Evolutionary conservation across 2,329 filamentous ascomycete species (phyloP), one percentile per base, ranked within the genome.

Genomic region (Dothistroma septosporum): DNA sequence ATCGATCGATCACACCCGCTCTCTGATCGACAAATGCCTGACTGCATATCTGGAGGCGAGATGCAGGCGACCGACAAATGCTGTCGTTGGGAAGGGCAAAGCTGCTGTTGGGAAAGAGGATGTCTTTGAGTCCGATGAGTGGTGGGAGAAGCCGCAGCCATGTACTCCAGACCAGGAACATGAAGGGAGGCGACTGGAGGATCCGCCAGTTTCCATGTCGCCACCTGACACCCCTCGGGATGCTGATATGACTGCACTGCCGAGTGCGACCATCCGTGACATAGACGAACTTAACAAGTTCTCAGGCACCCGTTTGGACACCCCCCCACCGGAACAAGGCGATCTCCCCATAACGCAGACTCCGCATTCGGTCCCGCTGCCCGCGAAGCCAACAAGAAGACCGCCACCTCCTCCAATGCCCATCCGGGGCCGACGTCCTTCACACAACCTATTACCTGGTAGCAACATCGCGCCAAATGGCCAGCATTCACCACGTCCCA

Each of bases 1-100:
- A 60, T 88, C 87, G 6, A 68, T 87, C 31, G 82, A 86, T 53
- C 79, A 82, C 64, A 88, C 87, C 10, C 81, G 77, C 66, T 72
- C 76, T 31, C 78, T 91, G 61, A 80, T 86, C 58, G 81, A 84
- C 61, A 75, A 75, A 54, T 86, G 82, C 67, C 70, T 86, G 22
- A 76, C 77, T 35, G 73, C 77, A 44, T 84, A 85, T 66, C 71
- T 86, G 19, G 68, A 74, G 55, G 62, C 62, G n/a, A 67, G 69
- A 61, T 70, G 71, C 61, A 63, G 61, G 50, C 60, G 60, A 33
- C 57, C 64, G 32, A 63, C 28, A 14, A 21, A 50, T 50, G 7
- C 21, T 24, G 19, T 50, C 11, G 19, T 12, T 19, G 47, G 47
- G 19, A 50, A 50, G 21, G 47, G 47, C 6, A 50, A 50, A 28